Conservation (phyloP, 768 basidiomycete species). For the Hygrocybe coccinea region DNA sequence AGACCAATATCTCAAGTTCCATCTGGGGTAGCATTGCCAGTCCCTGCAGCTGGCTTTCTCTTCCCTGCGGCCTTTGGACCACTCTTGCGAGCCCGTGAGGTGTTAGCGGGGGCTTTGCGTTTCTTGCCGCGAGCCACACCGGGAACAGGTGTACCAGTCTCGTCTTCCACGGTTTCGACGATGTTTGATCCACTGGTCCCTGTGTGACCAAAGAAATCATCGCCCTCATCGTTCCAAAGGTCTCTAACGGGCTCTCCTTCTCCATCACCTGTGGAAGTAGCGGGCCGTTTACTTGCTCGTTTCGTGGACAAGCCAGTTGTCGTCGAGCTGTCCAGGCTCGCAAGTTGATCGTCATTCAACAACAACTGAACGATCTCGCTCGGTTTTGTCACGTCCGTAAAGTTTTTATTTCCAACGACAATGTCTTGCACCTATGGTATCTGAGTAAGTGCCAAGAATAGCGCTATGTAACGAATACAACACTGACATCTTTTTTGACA, state of each 20-base stretch:
- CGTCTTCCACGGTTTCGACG: constrained; percentile 34
- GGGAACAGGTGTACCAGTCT: constrained; percentile 29
- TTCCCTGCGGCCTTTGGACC: background rate
- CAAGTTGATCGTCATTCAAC: constrained; percentile 91
- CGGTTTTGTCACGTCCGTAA: constrained; percentile 88
- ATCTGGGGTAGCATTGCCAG: background rate
- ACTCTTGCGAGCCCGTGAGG: background rate
- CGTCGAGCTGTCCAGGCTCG: constrained; percentile 54
- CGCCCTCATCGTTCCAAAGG: constrained; percentile 82
- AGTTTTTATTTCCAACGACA: constrained; percentile 94
- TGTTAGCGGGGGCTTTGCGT: background rate
- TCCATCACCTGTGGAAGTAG: constrained; percentile 27
- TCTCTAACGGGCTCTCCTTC: constrained; percentile 47
- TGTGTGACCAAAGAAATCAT: constrained; percentile 75
- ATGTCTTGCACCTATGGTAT: constrained; percentile 87
- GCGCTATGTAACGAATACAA: background rate
- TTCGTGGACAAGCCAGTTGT: constrained; percentile 31
- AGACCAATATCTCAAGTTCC: background rate
- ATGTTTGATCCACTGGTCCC: constrained; percentile 22
- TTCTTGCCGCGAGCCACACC: constrained; percentile 40
- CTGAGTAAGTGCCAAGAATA: constrained; percentile 7
- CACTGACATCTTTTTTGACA: constrained; percentile 89
- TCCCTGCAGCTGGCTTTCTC: background rate
- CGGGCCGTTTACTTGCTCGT: constrained; percentile 23
- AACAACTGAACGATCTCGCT: constrained; percentile 95